These are phyloP conservation scores for Kingdonia uniflora DNA, from an alignment of 164 flowering plant genomes.

Conservation along the genomic window DNA sequence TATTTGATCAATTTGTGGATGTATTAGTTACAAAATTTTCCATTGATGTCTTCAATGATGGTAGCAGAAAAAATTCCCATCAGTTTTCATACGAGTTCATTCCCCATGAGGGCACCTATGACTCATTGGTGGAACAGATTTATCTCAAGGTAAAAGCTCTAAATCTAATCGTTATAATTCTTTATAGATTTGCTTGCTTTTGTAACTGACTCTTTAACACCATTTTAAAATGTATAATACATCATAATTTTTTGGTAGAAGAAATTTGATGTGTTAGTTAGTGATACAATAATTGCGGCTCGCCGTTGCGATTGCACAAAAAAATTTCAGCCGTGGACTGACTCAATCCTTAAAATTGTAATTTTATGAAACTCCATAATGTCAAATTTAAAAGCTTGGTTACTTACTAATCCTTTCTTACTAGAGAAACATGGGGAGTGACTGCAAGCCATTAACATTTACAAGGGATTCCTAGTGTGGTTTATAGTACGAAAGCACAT, in stretches of 20 bases:
- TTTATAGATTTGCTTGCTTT: too few relatives aligned
- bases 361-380: constrained; percentile 6
- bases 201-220: too few relatives aligned
- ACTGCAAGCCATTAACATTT: constrained; percentile 4
- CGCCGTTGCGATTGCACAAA: background rate
- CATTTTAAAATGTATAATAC: too few relatives aligned
- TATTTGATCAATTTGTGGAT: constrained; percentile 12
- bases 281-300: background rate
- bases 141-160: too few relatives aligned
- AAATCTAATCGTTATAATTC: too few relatives aligned
- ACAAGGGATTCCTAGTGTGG: constrained; percentile 10
- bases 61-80: constrained; percentile 4
- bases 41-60: constrained; percentile 18
- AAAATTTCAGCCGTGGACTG: background rate
- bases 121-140: background rate
- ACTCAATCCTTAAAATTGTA: constrained; percentile 1
- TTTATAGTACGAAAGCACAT: constrained; percentile 4
- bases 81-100: constrained; percentile 9
- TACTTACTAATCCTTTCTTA: constrained; percentile 32
- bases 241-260: too few relatives aligned
- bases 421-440: constrained; percentile 11
- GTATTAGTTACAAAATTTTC: constrained; percentile 9
- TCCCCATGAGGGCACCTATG: constrained; percentile 10
- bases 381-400: constrained; percentile 15
- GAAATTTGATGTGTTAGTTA: background rate